These are phyloP conservation scores for Ramicandelaber brevisporus DNA, from an alignment of 192 early-diverging fungal species.

Conservation along the genomic window DNA sequence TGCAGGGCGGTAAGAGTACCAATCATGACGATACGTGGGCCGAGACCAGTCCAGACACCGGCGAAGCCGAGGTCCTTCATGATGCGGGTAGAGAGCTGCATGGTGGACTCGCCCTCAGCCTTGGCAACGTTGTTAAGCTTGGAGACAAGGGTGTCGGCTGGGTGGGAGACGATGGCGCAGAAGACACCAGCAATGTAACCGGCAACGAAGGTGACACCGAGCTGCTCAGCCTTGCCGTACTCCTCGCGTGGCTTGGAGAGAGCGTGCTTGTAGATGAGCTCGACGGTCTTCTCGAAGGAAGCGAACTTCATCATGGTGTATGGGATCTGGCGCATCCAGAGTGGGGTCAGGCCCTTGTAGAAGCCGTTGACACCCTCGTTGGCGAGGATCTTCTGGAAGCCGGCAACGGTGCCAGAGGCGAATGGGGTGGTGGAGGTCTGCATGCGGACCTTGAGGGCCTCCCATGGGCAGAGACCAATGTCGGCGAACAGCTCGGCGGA, in stretches of 20 bases:
- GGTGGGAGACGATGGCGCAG: slow-evolving; percentile 75
- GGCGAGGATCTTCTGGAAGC: slow-evolving; percentile 24
- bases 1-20: slow-evolving; percentile 72
- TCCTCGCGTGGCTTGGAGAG: slow-evolving; percentile 35
- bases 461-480: slow-evolving; percentile 57
- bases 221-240: slow-evolving; percentile 43
- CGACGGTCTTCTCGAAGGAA: slow-evolving; percentile 53
- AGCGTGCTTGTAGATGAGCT: slow-evolving; percentile 31
- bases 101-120: slow-evolving; percentile 26
- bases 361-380: slow-evolving; percentile 40
- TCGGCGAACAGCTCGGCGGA: slow-evolving; percentile 65
- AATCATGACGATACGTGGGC: slow-evolving; percentile 75
- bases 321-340: slow-evolving; percentile 63
- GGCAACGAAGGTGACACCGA: slow-evolving; percentile 54
- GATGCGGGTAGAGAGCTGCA: slow-evolving; percentile 15
- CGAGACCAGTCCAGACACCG: slow-evolving; percentile 56
- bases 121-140: slow-evolving; percentile 35
- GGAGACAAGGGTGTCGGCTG: slow-evolving; percentile 60
- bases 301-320: slow-evolving; percentile 75
- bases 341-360: slow-evolving; percentile 40
- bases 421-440: slow-evolving; percentile 55
- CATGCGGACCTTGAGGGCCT: slow-evolving; percentile 69
- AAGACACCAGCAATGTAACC: slow-evolving; percentile 76
- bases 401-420: slow-evolving; percentile 36
- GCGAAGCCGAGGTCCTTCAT: slow-evolving; percentile 31